A percentile compares a stretch with the other conserved stretches of the same genome.
Evolutionary conservation across 2,329 filamentous ascomycete genomes (phyloP).

Genomic region (Escovopsis weberi): DNA sequence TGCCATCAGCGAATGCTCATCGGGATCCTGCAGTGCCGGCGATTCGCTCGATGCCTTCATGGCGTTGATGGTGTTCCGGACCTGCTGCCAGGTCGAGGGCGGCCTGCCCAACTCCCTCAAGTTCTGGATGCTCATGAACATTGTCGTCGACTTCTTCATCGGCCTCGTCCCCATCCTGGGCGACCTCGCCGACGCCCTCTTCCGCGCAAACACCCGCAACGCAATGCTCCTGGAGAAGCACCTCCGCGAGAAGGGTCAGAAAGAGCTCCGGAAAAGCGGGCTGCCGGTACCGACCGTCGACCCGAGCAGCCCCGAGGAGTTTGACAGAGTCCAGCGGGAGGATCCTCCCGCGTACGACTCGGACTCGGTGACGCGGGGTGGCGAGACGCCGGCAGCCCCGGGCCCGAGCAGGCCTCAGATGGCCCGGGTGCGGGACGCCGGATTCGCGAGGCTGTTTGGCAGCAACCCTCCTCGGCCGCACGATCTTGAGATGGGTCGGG

Average conservation of each 20-base stretch:
- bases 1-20: background rate
- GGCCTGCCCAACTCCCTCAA: constrained; percentile 50
- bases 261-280: constrained; percentile 33
- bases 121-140: constrained; percentile 66
- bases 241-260: constrained; percentile 53
- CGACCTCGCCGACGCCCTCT: constrained; percentile 58
- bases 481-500: constrained; percentile 18
- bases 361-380: constrained; percentile 12
- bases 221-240: constrained; percentile 53
- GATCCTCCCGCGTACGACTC: constrained; percentile 15
- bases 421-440: constrained; percentile 14
- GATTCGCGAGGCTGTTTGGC: constrained; percentile 13
- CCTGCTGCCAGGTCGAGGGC: constrained; percentile 60
- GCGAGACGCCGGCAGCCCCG: constrained; percentile 9
- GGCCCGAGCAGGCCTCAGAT: constrained; percentile 13
- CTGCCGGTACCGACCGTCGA: constrained; percentile 32
- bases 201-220: constrained; percentile 66
- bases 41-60: constrained; percentile 62
- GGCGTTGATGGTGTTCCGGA: constrained; percentile 59
- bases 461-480: constrained; percentile 14
- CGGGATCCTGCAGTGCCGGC: constrained; percentile 40
- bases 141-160: constrained; percentile 57
- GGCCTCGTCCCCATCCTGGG: constrained; percentile 64
- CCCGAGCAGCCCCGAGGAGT: constrained; percentile 38
- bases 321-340: constrained; percentile 26